These are phyloP conservation scores for Cryphonectria parasitica DNA, from an alignment of 2,329 filamentous ascomycete species.

Conservation along the genomic window DNA sequence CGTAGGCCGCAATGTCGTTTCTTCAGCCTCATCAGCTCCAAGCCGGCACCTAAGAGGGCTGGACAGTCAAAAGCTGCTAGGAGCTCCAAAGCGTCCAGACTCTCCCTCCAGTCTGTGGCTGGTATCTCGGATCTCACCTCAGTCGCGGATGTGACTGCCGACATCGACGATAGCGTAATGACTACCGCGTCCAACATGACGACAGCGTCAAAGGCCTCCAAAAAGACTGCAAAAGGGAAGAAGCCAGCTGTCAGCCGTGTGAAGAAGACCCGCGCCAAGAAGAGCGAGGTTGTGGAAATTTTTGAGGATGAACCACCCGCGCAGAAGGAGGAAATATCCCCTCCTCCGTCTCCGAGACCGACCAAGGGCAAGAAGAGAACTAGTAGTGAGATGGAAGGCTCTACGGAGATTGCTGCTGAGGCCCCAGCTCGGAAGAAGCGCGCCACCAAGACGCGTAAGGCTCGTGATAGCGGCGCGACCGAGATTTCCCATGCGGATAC, in stretches of 20 bases:
- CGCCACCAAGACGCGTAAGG: constrained; percentile 52
- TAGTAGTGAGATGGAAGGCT: constrained; percentile 62
- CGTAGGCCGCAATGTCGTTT: constrained; percentile 81
- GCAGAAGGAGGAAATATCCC: constrained; percentile 37
- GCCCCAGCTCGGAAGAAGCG: constrained; percentile 63
- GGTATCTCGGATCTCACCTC: constrained; percentile 54
- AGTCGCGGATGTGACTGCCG: constrained; percentile 50
- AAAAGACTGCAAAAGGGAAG: constrained; percentile 55
- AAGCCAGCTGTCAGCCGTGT: constrained; percentile 57
- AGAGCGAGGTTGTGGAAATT: constrained; percentile 57
- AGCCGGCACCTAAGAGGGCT: constrained; percentile 60
- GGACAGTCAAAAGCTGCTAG: constrained; percentile 57
- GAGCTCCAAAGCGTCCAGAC: constrained; percentile 71
- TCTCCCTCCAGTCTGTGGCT: constrained; percentile 62
- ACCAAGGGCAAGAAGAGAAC: constrained; percentile 64
- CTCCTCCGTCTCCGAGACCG: constrained; percentile 45
- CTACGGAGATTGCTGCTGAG: constrained; percentile 46
- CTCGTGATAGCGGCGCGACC: constrained; percentile 51
- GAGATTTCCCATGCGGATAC: constrained; percentile 47
- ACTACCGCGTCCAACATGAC: constrained; percentile 64
- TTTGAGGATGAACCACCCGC: constrained; percentile 40
- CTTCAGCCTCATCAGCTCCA: constrained; percentile 69
- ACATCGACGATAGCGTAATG: constrained; percentile 62
- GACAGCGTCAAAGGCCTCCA: constrained; percentile 46
- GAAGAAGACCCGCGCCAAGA: constrained; percentile 54